Evolutionary conservation across 1,139 yeast species (phyloP).

Genomic region (Zygoascus hellenicus): DNA sequence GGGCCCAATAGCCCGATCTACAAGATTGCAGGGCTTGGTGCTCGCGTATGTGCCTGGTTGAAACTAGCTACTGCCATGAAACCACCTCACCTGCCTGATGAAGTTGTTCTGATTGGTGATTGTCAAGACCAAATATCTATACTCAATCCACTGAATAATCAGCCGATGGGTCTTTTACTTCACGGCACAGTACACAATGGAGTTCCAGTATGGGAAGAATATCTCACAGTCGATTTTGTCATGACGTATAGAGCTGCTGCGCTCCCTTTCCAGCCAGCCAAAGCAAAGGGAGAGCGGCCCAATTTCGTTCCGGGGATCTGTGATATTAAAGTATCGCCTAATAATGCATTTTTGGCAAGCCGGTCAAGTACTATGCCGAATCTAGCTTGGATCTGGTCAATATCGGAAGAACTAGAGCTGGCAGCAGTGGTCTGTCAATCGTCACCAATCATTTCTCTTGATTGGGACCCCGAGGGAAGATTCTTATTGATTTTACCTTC

Average conservation of each 20-base stretch:
- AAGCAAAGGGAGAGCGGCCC: constrained; percentile 2
- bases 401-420: constrained; percentile 9
- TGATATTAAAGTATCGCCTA: constrained; percentile 15
- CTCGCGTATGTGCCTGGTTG: constrained; percentile 18
- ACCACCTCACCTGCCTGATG: constrained; percentile 4
- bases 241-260: constrained; percentile 11
- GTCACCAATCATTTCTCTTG: constrained; percentile 14
- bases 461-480: constrained; percentile 16
- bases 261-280: constrained; percentile 15
- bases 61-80: constrained; percentile 1
- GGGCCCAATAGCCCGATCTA: constrained; percentile 14
- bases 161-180: constrained; percentile 17
- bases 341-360: constrained; percentile 17
- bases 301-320: constrained; percentile 11
- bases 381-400: constrained; percentile 24
- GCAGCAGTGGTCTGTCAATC: constrained; percentile 19
- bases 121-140: constrained; percentile 19
- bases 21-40: constrained; percentile 17
- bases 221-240: constrained; percentile 10
- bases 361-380: constrained; percentile 19
- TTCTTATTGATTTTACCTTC: constrained; percentile 17
- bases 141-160: constrained; percentile 17
- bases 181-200: constrained; percentile 22
- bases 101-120: constrained; percentile 23
- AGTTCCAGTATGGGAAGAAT: constrained; percentile 23